These are phyloP conservation scores for Fomes fomentarius DNA, from an alignment of 1,284 basidiomycete species.

Conservation along the genomic window DNA sequence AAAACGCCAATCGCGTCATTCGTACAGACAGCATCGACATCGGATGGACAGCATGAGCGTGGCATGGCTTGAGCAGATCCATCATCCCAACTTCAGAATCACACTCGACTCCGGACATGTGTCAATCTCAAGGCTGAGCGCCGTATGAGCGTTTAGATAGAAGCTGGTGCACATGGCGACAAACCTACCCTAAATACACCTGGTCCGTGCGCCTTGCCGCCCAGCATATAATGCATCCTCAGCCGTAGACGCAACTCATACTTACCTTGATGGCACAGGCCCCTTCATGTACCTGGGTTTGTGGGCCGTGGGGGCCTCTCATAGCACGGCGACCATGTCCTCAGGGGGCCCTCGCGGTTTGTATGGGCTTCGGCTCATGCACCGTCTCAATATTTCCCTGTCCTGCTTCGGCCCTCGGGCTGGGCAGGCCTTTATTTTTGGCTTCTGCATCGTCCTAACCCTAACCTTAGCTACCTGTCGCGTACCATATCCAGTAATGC, in stretches of 20 bases:
- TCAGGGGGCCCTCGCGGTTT: constrained; percentile 5
- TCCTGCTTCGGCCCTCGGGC: constrained; percentile 9
- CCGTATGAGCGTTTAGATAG: not conserved
- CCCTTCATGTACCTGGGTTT: constrained; percentile 7
- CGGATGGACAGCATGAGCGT: not conserved
- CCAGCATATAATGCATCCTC: not conserved
- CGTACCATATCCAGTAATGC: not conserved
- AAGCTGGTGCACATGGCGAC: not conserved
- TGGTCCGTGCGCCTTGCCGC: not conserved
- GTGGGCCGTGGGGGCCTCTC: constrained; percentile 7
- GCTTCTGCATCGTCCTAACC: not conserved
- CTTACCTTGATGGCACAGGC: constrained; percentile 7
- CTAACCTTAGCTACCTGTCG: not conserved
- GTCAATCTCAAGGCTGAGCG: too few species aligned
- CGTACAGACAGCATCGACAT: constrained; percentile 2
- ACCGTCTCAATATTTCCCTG: constrained; percentile 9
- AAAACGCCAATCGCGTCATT: constrained; percentile 20
- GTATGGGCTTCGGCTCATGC: constrained; percentile 7
- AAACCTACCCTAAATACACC: not conserved
- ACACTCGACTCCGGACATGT: not conserved
- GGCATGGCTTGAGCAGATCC: constrained; percentile 14
- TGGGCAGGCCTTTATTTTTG: constrained; percentile 2
- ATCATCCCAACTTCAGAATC: constrained; percentile 1
- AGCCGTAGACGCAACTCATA: not conserved
- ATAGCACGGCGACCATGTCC: constrained; percentile 8